Evolutionary conservation across 2,329 filamentous ascomycete genomes (phyloP).

Genomic region (Arthrobotrys sinensis): DNA sequence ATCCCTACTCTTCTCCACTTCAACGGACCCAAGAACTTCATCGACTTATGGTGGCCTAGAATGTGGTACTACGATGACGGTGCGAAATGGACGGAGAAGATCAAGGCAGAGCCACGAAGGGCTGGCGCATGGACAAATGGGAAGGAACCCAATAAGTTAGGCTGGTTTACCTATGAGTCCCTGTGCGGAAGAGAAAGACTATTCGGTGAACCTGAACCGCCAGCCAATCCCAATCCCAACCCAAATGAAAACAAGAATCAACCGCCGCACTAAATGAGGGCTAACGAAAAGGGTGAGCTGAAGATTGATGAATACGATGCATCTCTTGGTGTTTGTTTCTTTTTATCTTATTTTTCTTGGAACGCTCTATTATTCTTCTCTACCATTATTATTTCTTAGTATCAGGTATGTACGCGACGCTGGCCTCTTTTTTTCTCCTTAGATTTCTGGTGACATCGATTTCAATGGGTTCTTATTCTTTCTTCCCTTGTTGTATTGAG

Average conservation of each 20-base stretch:
- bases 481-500: neutral
- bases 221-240: neutral
- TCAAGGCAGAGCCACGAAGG: constrained; percentile 29
- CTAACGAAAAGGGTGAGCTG: neutral
- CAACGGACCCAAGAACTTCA: constrained; percentile 57
- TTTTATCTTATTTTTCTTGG: constrained; percentile 7
- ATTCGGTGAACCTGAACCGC: constrained; percentile 43
- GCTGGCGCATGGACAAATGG: constrained; percentile 50
- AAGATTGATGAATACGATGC: constrained; percentile 18
- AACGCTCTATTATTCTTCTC: neutral
- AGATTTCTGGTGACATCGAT: constrained; percentile 3
- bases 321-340: constrained; percentile 19
- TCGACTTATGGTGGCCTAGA: constrained; percentile 58
- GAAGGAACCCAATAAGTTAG: constrained; percentile 19
- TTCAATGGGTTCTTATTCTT: neutral
- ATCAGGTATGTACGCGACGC: constrained; percentile 24
- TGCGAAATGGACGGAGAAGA: constrained; percentile 45
- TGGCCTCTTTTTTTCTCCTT: constrained; percentile 1
- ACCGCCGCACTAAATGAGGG: neutral
- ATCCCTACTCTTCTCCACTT: constrained; percentile 59
- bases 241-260: neutral
- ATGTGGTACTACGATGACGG: constrained; percentile 61
- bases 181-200: constrained; percentile 45
- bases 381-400: constrained; percentile 2
- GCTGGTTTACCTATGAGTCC: constrained; percentile 51